Base-by-base conservation (phyloP, 257 asterid genomes). In the Knoxia roxburghii region DNA sequence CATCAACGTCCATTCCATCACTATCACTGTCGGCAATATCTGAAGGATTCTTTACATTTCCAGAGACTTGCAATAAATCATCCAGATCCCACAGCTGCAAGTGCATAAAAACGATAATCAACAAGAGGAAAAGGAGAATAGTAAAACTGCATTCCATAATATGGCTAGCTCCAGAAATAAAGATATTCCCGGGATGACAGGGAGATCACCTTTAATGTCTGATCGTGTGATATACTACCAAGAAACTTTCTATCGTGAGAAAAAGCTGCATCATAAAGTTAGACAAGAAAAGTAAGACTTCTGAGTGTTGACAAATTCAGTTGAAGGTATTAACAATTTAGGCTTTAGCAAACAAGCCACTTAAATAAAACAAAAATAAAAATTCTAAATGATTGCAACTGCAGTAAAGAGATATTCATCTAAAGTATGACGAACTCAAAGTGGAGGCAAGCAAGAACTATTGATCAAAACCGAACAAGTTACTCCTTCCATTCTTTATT, bases 161-260 rank as follows among this genome's bases (percentile, higher is more conserved):
- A 61, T 20, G 8, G 46, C 15, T 4, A 7, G 18, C 29, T 37
- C 37, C 13, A 37, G 45, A 68, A 55, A 66, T 18, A 4, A 15
- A 45, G 0, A 40, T 32, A 15, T 53, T 35, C 12, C 41, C 4
- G 26, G 45, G 59, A 21, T 64, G 74, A 65, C 24, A 61, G 14
- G 46, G 37, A 27, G 33, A 41, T 51, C 32, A 87, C 97, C 97
- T 93, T 86, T 52, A 90, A 71, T 50, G 77, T 81, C 39, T 83
- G 76, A 75, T 93, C 99, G 80, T 93, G 97, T 8, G 97, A 90
- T 78, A 90, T 83, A 78, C 97, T 93, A 53, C 99, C 96, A 73
- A 93, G 96, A 73, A 75, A 86, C 82, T 86, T 90, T 73, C 79
- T 84, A 71, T 90, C 99, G 75, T 88, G 86, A 67, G 97, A 93